These are phyloP conservation scores for Leptodermis oblonga DNA, from an alignment of 257 asterid species.

Conservation along the genomic window DNA sequence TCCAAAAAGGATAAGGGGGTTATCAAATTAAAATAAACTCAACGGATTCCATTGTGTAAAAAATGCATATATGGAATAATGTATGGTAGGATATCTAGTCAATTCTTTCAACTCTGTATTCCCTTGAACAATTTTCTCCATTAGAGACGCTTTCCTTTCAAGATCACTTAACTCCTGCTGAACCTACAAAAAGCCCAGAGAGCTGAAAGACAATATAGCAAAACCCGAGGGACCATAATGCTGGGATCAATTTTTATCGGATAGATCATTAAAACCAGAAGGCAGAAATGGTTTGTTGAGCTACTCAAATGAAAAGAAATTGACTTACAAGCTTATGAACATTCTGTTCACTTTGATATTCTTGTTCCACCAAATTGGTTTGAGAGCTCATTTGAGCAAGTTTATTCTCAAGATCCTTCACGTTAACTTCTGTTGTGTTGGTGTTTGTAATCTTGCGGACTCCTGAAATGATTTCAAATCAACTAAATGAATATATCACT, in stretches of 20 bases:
- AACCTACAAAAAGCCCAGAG: constrained; percentile 40
- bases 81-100: constrained; percentile 63
- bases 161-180: constrained; percentile 50
- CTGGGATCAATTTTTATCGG: neutral
- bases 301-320: constrained; percentile 11
- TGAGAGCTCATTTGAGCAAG: constrained; percentile 41
- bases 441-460: constrained; percentile 25
- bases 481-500: neutral
- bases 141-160: constrained; percentile 44
- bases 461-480: constrained; percentile 19
- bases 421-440: constrained; percentile 31
- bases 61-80: constrained; percentile 11
- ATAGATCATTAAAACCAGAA: neutral
- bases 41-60: neutral
- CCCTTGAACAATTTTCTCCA: constrained; percentile 55
- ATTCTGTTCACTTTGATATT: constrained; percentile 44
- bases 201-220: constrained; percentile 1
- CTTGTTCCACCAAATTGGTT: constrained; percentile 43
- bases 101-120: constrained; percentile 65
- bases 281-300: neutral
- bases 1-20: neutral
- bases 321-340: constrained; percentile 48
- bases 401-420: constrained; percentile 35
- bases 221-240: neutral
- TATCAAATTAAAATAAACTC: neutral